Evolutionary conservation across 2,329 filamentous ascomycete genomes (phyloP).

Genomic region (Tolypocladium guangdongense): DNA sequence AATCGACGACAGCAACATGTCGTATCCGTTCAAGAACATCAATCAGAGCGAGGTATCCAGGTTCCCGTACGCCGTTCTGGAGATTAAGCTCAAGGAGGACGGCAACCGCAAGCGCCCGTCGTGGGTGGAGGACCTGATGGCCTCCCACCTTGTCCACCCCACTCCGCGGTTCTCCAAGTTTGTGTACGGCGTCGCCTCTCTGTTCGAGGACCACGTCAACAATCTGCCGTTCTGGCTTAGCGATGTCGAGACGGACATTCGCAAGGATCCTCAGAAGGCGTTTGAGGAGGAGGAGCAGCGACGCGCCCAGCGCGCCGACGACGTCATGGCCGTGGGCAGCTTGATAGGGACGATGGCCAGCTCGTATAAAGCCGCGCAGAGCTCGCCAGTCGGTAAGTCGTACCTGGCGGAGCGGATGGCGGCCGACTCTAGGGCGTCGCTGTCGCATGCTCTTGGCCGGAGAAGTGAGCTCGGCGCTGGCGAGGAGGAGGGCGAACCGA

Average conservation of each 20-base stretch:
- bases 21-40: conserved; percentile 78
- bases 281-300: conserved; percentile 87
- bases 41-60: conserved; percentile 83
- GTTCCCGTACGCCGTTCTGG: conserved; percentile 83
- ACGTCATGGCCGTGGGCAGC: conserved; percentile 82
- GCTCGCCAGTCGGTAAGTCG: conserved; percentile 59
- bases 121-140: conserved; percentile 89
- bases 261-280: conserved; percentile 79
- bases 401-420: conserved; percentile 46
- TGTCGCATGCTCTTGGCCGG: conserved; percentile 15
- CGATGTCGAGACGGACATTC: conserved; percentile 85
- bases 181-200: conserved; percentile 78
- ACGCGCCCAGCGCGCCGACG: conserved; percentile 69
- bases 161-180: conserved; percentile 93
- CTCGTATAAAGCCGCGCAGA: conserved; percentile 47
- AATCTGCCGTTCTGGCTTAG: conserved; percentile 93
- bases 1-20: conserved; percentile 72
- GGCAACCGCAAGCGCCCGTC: conserved; percentile 57
- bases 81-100: conserved; percentile 76
- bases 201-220: conserved; percentile 96
- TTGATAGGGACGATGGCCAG: conserved; percentile 54
- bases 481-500: conserved; percentile 25
- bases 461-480: conserved; percentile 13
- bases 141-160: conserved; percentile 83
- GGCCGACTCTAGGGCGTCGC: conserved; percentile 28